A percentile compares a stretch with the other conserved stretches of the same genome.
phyloP scores from a whole-genome alignment of 257 asterid species.

The Plantago elongata region DNA sequence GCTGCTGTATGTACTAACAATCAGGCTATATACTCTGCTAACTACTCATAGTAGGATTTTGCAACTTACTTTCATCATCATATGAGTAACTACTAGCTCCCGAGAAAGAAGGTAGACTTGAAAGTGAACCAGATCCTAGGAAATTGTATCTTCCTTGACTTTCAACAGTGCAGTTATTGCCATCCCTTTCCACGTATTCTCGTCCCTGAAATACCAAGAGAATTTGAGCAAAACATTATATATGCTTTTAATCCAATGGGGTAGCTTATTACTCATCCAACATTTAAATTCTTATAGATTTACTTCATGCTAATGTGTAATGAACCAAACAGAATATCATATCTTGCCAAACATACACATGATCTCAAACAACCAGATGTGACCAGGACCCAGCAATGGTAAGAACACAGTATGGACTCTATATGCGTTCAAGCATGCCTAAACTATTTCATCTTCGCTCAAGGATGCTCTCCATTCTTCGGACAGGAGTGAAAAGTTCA shows the following conservation, averaged over 20 bases:
- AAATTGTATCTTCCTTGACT: constrained; percentile 33
- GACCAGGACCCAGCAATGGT: too few relatives aligned
- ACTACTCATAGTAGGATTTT: not conserved
- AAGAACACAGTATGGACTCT: too few relatives aligned
- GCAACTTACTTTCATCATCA: constrained; percentile 52
- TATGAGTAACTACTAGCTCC: constrained; percentile 54
- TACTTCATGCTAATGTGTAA: not conserved
- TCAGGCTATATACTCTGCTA: too few relatives aligned
- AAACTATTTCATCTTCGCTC: too few relatives aligned
- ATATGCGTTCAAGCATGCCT: too few relatives aligned
- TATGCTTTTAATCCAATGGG: not conserved
- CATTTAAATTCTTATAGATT: not conserved
- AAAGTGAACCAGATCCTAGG: constrained; percentile 36
- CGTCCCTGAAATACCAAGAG: constrained; percentile 36
- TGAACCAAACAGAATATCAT: too few relatives aligned
- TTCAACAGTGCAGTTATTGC: constrained; percentile 25
- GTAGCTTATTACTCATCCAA: not conserved
- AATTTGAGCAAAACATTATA: constrained; percentile 3
- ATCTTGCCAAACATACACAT: too few relatives aligned
- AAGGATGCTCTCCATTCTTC: not conserved
- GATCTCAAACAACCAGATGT: too few relatives aligned
- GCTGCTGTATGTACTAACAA: too few relatives aligned
- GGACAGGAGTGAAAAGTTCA: not conserved
- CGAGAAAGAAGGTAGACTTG: constrained; percentile 58
- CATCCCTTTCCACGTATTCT: constrained; percentile 32